Conservation (phyloP, 176 grass and related monocot genomes). For the sorghum (Sorghum bicolor) region DNA sequence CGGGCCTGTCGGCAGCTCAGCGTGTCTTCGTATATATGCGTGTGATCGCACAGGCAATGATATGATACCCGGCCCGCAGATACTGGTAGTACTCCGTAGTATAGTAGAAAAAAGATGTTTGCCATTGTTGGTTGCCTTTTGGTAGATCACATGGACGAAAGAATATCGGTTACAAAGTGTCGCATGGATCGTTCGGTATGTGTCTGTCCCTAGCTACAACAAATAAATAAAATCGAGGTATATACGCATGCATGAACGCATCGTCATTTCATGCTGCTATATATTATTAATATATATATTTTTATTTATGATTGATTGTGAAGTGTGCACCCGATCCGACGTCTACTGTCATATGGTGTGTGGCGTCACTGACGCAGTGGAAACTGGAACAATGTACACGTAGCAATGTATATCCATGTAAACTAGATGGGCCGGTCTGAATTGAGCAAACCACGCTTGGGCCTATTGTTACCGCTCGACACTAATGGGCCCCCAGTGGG, state of each 20-base stretch:
- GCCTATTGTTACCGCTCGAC: neutral
- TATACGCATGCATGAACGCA: neutral
- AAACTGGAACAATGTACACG: neutral
- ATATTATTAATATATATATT: too few species aligned
- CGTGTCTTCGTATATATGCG: neutral
- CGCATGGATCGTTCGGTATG: neutral
- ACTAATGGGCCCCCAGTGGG: neutral
- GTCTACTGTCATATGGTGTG: neutral
- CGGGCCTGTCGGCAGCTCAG: neutral
- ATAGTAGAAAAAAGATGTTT: neutral
- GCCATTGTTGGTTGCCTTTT: neutral
- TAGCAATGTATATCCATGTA: neutral
- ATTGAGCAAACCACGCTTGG: neutral
- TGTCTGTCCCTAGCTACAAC: neutral
- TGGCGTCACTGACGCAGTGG: neutral
- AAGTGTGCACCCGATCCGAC: neutral
- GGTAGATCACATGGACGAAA: neutral
- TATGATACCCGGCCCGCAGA: too few species aligned
- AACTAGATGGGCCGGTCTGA: neutral
- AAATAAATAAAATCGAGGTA: neutral
- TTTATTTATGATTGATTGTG: neutral
- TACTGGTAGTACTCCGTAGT: neutral
- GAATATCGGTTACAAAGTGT: neutral
- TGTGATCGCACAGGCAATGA: too few species aligned
- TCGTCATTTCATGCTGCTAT: neutral